Evolutionary conservation across 106 monocot genomes (phyloP), one percentile per base, ranked within the genome.

Genomic region (Posidonia australis): DNA sequence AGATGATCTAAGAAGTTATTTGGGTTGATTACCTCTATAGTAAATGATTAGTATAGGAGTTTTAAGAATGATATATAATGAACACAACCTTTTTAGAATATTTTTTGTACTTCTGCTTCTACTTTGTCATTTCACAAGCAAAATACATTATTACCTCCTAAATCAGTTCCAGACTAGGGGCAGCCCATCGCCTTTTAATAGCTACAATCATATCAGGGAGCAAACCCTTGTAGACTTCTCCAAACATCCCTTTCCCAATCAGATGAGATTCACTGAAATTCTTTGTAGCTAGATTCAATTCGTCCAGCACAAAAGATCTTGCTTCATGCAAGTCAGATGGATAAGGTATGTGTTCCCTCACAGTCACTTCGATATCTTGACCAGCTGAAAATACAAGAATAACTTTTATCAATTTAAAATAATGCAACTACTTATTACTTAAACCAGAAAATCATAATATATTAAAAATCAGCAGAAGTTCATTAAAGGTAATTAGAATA

Each of bases 191-290:
- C 72, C 70, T 89, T 80, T 94, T 94, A 60, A 94, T 78, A 54
- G 94, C 94, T 49, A 90, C 89, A 45, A 94, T 70, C 66, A 69
- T 90, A 78, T 90, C 94, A 30, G 78, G 82, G 69, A 94, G 89
- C 62, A 94, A 73, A 44, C 94, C 94, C 76, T 94, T 94, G 72
- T 90, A 90, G 5, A 77, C 89, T 67, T 82, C 86, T 54, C 94
- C 94, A 74, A 94, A 94, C 58, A 54, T 77, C 49, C 94, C 94
- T 67, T 66, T 54, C 19, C 94, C 94, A 47, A 94, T 86, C 25
- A 94, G 69, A 82, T 94, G 86, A 24, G 82, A 74, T 36, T 76
- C 56, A 63, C 67, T 86, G 62, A 94, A 94, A 26, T 74, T 78
- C 46, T 82, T 94, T 32, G 94, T 90, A 46, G 94, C 94, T 6